These are phyloP conservation scores for Condylostoma magnum DNA, from an alignment of 169 alveolate genomes.

Conservation along the genomic window DNA sequence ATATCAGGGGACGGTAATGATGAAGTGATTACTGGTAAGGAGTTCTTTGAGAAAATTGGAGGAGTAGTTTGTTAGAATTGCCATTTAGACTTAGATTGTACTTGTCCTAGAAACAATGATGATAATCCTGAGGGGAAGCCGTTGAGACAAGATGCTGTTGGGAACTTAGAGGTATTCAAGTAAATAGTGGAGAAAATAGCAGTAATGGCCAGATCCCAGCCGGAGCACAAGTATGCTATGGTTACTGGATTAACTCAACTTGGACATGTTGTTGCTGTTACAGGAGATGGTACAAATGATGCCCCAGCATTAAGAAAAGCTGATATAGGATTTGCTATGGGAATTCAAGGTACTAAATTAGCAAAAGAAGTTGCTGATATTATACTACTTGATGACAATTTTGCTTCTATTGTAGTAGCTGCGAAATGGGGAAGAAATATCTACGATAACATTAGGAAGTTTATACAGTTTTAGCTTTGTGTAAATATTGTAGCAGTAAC, in stretches of 20 bases:
- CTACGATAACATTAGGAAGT: constrained; percentile 87
- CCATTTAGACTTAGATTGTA: constrained; percentile 50
- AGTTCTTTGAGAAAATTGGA: constrained; percentile 51
- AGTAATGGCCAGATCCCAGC: constrained; percentile 90
- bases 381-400: constrained; percentile 89
- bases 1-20: constrained; percentile 50
- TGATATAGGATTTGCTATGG: constrained; percentile 95
- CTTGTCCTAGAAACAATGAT: constrained; percentile 39
- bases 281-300: constrained; percentile 95
- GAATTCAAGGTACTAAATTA: constrained; percentile 89
- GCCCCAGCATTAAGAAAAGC: constrained; percentile 95
- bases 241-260: constrained; percentile 64
- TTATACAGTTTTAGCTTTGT: constrained; percentile 88
- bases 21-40: constrained; percentile 56
- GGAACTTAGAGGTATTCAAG: constrained; percentile 66
- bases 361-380: constrained; percentile 93
- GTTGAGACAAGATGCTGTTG: constrained; percentile 70
- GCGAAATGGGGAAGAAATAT: constrained; percentile 89
- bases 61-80: constrained; percentile 75
- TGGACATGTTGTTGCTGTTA: constrained; percentile 89
- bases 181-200: constrained; percentile 52
- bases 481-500: constrained; percentile 87
- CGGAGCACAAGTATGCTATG: constrained; percentile 88
- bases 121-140: constrained; percentile 55
- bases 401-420: constrained; percentile 86